Evolutionary conservation across 2,329 filamentous ascomycete genomes (phyloP).

Genomic region (Lachnellula suecica): DNA sequence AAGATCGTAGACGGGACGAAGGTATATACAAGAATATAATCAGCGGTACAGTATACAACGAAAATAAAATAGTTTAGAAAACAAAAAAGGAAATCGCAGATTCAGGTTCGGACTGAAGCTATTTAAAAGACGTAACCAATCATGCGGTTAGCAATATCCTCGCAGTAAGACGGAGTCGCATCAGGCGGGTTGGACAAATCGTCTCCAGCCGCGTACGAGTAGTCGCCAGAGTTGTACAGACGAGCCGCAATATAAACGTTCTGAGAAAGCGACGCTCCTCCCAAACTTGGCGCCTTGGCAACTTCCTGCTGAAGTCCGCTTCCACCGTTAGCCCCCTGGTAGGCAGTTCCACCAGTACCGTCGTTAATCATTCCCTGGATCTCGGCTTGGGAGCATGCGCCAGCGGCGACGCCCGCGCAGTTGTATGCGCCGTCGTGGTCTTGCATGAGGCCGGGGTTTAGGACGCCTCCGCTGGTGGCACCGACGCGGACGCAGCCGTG

Average conservation of each 20-base stretch:
- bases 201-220: not conserved
- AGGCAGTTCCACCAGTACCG: not conserved
- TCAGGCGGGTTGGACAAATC: conserved; percentile 1
- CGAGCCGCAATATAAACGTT: conserved; percentile 1
- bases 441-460: conserved; percentile 26
- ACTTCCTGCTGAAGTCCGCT: not conserved
- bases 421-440: conserved; percentile 5
- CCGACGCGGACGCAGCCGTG: conserved; percentile 27
- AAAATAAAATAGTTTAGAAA: too few species aligned
- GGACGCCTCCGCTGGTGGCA: not conserved
- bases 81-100: too few species aligned
- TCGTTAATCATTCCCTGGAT: conserved; percentile 8
- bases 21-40: too few species aligned
- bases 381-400: not conserved
- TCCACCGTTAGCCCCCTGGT: not conserved
- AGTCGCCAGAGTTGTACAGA: conserved; percentile 7
- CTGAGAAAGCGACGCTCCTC: not conserved
- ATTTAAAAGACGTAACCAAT: conserved; percentile 4
- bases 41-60: too few species aligned
- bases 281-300: not conserved
- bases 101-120: too few species aligned
- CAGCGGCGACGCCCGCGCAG: conserved; percentile 1
- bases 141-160: conserved; percentile 6
- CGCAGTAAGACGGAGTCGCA: conserved; percentile 2
- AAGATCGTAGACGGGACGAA: too few species aligned